Base-by-base conservation (phyloP, 129 eudicot genomes). In the Tanacetum coccineum region DNA sequence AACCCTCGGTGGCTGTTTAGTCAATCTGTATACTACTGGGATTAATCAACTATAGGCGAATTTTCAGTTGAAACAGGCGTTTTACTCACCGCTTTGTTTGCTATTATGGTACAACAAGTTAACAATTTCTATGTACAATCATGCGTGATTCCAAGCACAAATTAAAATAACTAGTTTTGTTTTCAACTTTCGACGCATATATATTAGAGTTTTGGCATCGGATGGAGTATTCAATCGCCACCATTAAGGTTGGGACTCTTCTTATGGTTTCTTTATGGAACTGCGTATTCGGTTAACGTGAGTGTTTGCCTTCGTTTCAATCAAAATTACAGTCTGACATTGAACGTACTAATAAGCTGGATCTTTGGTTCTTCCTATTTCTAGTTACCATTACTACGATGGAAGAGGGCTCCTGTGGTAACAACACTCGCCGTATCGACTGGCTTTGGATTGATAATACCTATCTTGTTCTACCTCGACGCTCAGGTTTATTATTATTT, bases 1-100 rank as follows among this genome's bases (percentile, higher is more conserved):
- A 6, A 64, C 54, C 36, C 7, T 64, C 0, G 77, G 71, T 53
- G 77, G 64, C 0, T 73, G 77, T 64, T 73, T 73, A n/a, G 77
- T 70, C 21, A 73, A 40, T 64, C 17, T 73, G 17, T 73, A 73
- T 26, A 26, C 30, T 26, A 4, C 26, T 71, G 77, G 77, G 25
- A 64, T 73, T 21, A 73, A 73, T 54, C 77, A 73, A 54, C 71
- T 73, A 20, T 73, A 0, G 77, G 77, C 2, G 71, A 73, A 56
- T 70, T 73, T 64, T 48, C 71, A 0, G 71, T 73, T 54, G 40
- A 20, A 73, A 53, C 77, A 10, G 77, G 39, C 47, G 18, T 73
- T 54, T 47, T 73, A 5, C 64, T 73, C 39, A 73, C 77, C 71
- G 63, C 65, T 4, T 42, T 53, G 47, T 73, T 63, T 22, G 77